phyloP scores from a whole-genome alignment of 2,329 filamentous ascomycete genomes.

The Exophiala lecanii-corni region DNA sequence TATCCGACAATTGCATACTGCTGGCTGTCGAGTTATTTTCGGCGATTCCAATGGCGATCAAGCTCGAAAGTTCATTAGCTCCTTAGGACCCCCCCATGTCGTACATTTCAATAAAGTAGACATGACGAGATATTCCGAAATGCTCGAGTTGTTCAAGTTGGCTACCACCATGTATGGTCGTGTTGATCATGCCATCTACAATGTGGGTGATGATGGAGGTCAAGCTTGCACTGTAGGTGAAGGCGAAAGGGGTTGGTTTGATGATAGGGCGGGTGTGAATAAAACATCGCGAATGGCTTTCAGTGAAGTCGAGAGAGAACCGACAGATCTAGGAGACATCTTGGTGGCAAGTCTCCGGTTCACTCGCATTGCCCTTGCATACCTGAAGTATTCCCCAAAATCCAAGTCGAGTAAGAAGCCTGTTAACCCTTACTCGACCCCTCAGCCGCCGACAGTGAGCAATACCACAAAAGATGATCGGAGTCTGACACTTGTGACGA shows the following conservation, averaged over 20 bases:
- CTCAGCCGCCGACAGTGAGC: constrained; percentile 5
- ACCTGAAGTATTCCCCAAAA: constrained; percentile 38
- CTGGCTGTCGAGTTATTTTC: constrained; percentile 41
- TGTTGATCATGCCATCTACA: constrained; percentile 45
- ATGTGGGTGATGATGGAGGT: constrained; percentile 22
- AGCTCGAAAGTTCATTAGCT: constrained; percentile 24
- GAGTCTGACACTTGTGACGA: constrained; percentile 43
- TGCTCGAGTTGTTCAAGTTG: constrained; percentile 44
- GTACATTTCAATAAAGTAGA: constrained; percentile 39
- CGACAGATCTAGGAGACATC: constrained; percentile 38
- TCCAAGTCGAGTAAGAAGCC: constrained; percentile 13
- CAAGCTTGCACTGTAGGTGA: constrained; percentile 17
- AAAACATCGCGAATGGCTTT: constrained; percentile 36
- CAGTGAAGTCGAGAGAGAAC: constrained; percentile 35
- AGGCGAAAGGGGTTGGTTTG: constrained; percentile 22
- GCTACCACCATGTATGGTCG: constrained; percentile 42
- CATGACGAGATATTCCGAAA: constrained; percentile 44
- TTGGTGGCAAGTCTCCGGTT: constrained; percentile 46
- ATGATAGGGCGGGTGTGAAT: constrained; percentile 15
- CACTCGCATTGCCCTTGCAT: constrained; percentile 47
- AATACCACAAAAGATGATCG: constrained; percentile 32
- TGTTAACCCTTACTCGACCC: constrained; percentile 16
- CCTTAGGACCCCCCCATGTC: constrained; percentile 16
- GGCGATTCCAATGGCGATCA: constrained; percentile 38
- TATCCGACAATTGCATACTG: constrained; percentile 36